Conservation (phyloP, 2,329 filamentous ascomycete species). For the Exophiala sp. region DNA sequence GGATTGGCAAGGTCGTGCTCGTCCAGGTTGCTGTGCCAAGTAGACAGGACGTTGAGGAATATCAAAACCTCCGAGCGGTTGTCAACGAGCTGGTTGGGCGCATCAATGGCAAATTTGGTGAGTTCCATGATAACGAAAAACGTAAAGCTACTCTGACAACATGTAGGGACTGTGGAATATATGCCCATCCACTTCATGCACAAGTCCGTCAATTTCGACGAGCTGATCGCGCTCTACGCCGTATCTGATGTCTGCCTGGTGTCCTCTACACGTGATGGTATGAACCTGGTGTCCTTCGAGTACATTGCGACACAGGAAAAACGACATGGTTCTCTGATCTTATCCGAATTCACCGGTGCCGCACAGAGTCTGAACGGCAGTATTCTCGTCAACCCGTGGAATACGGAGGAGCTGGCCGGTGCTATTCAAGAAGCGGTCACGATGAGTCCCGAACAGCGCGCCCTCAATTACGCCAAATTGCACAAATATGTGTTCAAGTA, state of each 20-base stretch:
- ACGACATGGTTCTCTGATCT: conserved; percentile 85
- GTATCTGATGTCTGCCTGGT: conserved; percentile 89
- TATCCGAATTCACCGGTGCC: conserved; percentile 94
- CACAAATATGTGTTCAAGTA: conserved; percentile 96
- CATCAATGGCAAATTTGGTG: conserved; percentile 90
- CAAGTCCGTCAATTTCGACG: conserved; percentile 90
- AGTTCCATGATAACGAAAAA: conserved; percentile 24
- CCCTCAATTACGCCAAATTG: conserved; percentile 81
- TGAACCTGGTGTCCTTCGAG: conserved; percentile 98
- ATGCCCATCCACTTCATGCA: conserved; percentile 99
- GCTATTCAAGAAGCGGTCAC: conserved; percentile 95
- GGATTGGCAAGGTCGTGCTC: conserved; percentile 94
- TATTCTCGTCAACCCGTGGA: conserved; percentile 96
- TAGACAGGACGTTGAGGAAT: conserved; percentile 92
- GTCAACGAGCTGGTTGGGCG: conserved; percentile 95
- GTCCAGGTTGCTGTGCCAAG: conserved; percentile 95
- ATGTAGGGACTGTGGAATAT: conserved; percentile 78
- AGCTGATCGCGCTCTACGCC: conserved; percentile 87
- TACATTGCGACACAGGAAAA: conserved; percentile 93
- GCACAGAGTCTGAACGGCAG: conserved; percentile 91
- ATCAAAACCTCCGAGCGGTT: conserved; percentile 89
- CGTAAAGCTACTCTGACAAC: conserved; percentile 14
- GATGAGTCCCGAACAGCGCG: conserved; percentile 83
- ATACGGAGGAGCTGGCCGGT: conserved; percentile 88
- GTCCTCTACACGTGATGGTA: conserved; percentile 92